A percentile compares a stretch with the other conserved stretches of the same genome.
These are phyloP conservation scores for Dictyostelium capitatum DNA, from an alignment of 78 protist genomes.

Conservation along the genomic window DNA sequence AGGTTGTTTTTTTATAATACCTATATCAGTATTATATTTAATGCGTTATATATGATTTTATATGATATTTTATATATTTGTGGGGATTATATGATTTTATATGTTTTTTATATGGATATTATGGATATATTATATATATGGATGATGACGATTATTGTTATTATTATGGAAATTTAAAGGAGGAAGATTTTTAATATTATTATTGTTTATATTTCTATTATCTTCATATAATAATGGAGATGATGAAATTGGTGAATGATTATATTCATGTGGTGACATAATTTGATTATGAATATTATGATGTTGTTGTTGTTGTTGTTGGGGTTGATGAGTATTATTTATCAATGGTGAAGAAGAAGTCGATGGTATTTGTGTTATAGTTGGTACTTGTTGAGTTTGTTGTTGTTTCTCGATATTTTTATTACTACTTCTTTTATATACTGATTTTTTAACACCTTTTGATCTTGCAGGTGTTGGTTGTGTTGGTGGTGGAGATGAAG, in stretches of 20 bases:
- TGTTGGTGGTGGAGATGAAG: not conserved
- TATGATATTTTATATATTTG: constrained; percentile 12
- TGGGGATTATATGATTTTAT: not conserved
- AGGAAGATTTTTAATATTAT: not conserved
- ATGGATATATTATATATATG: not conserved
- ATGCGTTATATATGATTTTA: not conserved
- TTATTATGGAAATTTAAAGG: constrained; percentile 8
- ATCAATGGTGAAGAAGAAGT: not conserved
- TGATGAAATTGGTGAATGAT: not conserved
- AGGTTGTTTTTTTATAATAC: not conserved
- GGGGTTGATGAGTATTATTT: not conserved
- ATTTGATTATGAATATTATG: not conserved
- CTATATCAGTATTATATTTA: constrained; percentile 12
- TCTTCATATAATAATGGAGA: not conserved
- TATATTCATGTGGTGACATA: not conserved
- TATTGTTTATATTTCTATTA: not conserved
- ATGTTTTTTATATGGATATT: not conserved
- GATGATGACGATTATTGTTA: not conserved
- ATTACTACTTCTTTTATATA: not conserved
- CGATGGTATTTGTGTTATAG: not conserved
- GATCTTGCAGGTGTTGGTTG: not conserved
- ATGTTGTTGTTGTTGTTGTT: not conserved
- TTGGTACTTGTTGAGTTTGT: not conserved
- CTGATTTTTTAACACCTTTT: not conserved
- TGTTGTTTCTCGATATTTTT: not conserved